These are phyloP conservation scores for Fraxinus paxiana DNA, from an alignment of 305 asterid species.

Conservation along the genomic window DNA sequence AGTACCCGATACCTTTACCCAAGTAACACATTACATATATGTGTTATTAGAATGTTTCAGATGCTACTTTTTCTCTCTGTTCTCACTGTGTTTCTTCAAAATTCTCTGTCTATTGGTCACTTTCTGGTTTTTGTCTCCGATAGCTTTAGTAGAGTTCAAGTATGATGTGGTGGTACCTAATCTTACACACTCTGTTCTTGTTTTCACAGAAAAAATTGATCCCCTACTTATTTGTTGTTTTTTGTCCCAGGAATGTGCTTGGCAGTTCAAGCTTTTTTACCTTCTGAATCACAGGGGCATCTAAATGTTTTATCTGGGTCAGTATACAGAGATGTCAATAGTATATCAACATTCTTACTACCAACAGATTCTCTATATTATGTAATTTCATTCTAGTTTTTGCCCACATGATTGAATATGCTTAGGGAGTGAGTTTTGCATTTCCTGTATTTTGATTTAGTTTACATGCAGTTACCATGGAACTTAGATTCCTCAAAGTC, in stretches of 20 bases:
- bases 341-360: neutral
- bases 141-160: neutral
- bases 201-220: neutral
- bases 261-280: conserved; percentile 64
- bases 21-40: neutral
- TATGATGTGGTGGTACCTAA: neutral
- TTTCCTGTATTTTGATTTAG: neutral
- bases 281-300: conserved; percentile 48
- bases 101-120: neutral
- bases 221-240: neutral
- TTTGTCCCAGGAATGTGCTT: conserved; percentile 62
- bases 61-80: neutral
- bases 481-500: neutral
- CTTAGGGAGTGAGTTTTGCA: neutral
- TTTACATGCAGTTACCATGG: neutral
- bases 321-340: conserved; percentile 9
- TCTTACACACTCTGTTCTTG: neutral
- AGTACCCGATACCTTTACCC: too few species aligned
- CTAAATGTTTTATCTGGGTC: conserved; percentile 56
- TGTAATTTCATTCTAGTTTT: neutral
- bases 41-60: neutral
- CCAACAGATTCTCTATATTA: neutral
- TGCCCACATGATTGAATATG: neutral
- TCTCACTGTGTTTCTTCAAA: neutral
- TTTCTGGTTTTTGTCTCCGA: neutral